Evolutionary conservation across 768 basidiomycete genomes (phyloP), one percentile per base, ranked within the genome.

Genomic region (Russula compacta): DNA sequence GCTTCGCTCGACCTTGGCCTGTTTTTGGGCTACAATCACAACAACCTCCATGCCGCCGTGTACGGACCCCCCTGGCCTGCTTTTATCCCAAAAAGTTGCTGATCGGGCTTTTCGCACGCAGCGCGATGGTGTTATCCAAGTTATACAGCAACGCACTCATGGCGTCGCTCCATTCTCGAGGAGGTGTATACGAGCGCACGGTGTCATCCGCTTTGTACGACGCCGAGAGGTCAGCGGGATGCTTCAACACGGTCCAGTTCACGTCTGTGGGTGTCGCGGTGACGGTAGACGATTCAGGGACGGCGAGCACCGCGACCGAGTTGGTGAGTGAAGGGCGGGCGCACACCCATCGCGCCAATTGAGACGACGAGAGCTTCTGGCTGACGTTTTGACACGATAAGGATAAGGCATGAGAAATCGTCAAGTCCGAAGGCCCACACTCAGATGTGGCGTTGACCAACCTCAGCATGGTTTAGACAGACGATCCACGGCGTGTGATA

Each of bases 121-220:
- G 51, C 4, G 19, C 32, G 38, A 33, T 35, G 11, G 6, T 17
- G 46, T 1, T 60, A 29, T 48, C 59, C 21, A 60, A 60, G 46
- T 35, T 60, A 40, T 60, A 60, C n/a, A 60, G 53, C 38, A 60
- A 60, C 15, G 38, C 52, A 2, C 53, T 60, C 29, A 40, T 60
- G 59, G 46, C 53, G n/a, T 54, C 59, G 14, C 53, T 60, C n/a
- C 54, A 60, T 29, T 58, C 57, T 11, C 56, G 57, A 49, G 15
- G 46, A 11, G 17, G 15, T 1, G 11, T 17, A 15, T 49, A 40
- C 24, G 47, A 32, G 38, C 19, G 10, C 33, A 0, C 2, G 33
- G n/a, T 3, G 32, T 6, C 15, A 10, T 24, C 49, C 19, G 4
- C 15, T 17, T 44, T 42, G 50, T 42, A 6, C 6, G 38, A 19